Percentiles rank a stretch among this genome's conserved stretches.
phyloP scores from a whole-genome alignment of 2,329 filamentous ascomycete species.

The Malbranchea zuffiana region DNA sequence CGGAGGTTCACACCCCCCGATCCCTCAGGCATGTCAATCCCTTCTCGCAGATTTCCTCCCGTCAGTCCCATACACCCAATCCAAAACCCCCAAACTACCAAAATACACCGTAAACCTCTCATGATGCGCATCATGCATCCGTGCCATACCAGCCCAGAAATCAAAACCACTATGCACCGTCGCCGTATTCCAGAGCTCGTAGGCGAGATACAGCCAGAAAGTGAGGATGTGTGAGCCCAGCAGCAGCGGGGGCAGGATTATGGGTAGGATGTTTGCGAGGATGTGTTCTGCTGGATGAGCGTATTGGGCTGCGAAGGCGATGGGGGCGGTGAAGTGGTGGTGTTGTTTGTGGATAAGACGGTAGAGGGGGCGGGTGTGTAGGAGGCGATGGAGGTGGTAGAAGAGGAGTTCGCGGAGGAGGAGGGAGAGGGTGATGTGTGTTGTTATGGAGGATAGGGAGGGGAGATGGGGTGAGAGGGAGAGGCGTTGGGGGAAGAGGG shows the following conservation, averaged over 20 bases:
- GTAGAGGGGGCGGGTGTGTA: conserved; percentile 43
- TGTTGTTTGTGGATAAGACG: conserved; percentile 45
- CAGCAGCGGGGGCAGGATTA: conserved; percentile 40
- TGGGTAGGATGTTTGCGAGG: conserved; percentile 43
- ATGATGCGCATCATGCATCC: conserved; percentile 48
- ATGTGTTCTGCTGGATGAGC: conserved; percentile 49
- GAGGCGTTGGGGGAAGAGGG: conserved; percentile 15
- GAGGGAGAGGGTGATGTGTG: conserved; percentile 35
- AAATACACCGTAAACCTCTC: conserved; percentile 47
- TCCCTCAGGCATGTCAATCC: no score
- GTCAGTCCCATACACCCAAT: conserved; percentile 46
- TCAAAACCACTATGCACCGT: conserved; percentile 50
- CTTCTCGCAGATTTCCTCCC: no score
- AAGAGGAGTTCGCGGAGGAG: conserved; percentile 42
- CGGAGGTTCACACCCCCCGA: no score
- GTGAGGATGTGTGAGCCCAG: conserved; percentile 43
- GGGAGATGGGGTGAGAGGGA: conserved; percentile 37
- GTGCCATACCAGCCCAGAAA: conserved; percentile 41
- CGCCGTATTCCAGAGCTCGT: conserved; percentile 42
- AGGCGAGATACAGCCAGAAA: conserved; percentile 41
- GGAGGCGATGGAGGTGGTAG: conserved; percentile 46
- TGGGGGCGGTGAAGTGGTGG: conserved; percentile 46
- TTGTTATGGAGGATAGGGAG: conserved; percentile 24
- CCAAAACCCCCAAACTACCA: conserved; percentile 43
- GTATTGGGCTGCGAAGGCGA: conserved; percentile 47